Percentiles rank a stretch among this genome's conserved stretches.
These are phyloP conservation scores for Aphanomyces stellatus DNA, from an alignment of 352 stramenopile genomes.

Conservation along the genomic window DNA sequence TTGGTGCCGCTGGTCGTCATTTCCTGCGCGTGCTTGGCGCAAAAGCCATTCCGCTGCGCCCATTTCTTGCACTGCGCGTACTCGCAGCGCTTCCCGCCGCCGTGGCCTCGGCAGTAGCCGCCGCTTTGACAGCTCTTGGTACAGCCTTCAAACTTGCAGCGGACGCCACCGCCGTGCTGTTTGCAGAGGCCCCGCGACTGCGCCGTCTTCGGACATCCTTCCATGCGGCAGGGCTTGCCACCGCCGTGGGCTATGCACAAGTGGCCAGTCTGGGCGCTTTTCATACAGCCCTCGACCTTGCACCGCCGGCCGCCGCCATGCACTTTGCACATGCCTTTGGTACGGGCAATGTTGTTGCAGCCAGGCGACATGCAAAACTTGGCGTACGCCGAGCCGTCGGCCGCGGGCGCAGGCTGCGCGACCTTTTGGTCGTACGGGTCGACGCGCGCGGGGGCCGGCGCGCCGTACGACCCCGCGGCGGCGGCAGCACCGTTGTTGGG, in stretches of 20 bases:
- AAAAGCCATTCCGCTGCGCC: slow-evolving; percentile 82
- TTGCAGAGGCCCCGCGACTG: slow-evolving; percentile 80
- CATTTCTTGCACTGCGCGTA: slow-evolving; percentile 81
- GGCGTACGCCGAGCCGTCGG: not conserved
- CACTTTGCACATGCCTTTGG: slow-evolving; percentile 84
- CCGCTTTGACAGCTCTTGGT: slow-evolving; percentile 83
- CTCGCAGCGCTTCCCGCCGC: slow-evolving; percentile 76
- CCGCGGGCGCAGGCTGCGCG: not conserved
- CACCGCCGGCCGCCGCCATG: slow-evolving; percentile 68
- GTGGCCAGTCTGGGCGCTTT: slow-evolving; percentile 74
- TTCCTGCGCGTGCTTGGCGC: slow-evolving; percentile 80
- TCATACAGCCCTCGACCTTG: slow-evolving; percentile 85
- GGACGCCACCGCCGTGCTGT: slow-evolving; percentile 73
- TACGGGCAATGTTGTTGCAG: slow-evolving; percentile 64
- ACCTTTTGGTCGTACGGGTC: not conserved
- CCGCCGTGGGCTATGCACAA: slow-evolving; percentile 80
- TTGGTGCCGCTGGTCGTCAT: too few species aligned
- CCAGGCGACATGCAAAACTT: slow-evolving; percentile 34
- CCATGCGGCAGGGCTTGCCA: slow-evolving; percentile 75
- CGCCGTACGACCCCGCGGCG: not conserved
- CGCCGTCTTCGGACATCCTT: slow-evolving; percentile 77
- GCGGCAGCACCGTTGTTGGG: not conserved
- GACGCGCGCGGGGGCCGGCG: not conserved
- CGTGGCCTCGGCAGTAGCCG: slow-evolving; percentile 74
- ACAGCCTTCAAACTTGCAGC: slow-evolving; percentile 80